Conservation (phyloP, 2,329 filamentous ascomycete species). For the Alternaria hordeiaustralica region DNA sequence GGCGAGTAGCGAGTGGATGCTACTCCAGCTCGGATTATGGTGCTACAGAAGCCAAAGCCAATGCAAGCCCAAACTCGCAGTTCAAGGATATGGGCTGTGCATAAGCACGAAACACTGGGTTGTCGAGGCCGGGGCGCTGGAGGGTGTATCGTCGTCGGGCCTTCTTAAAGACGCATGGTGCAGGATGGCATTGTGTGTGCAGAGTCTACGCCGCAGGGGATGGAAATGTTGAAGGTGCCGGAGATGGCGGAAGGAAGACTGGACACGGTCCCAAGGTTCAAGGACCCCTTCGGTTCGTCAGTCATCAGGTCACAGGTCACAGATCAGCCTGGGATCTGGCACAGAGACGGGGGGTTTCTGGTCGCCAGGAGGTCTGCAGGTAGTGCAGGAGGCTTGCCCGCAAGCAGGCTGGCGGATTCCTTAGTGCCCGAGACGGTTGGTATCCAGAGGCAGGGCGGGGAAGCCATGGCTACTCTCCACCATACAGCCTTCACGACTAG, state of each 20-base stretch:
- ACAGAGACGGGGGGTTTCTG: constrained; percentile 24
- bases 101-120: constrained; percentile 30
- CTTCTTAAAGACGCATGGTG: constrained; percentile 26
- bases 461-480: constrained; percentile 15
- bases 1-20: constrained; percentile 17
- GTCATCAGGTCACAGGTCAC: constrained; percentile 30
- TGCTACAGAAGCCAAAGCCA: constrained; percentile 31
- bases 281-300: constrained; percentile 22
- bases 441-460: constrained; percentile 22
- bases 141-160: constrained; percentile 13
- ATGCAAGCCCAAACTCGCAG: constrained; percentile 24
- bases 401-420: constrained; percentile 12
- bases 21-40: constrained; percentile 28
- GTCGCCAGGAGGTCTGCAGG: constrained; percentile 29
- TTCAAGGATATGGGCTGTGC: constrained; percentile 31
- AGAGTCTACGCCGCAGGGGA: constrained; percentile 15
- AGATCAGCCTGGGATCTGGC: constrained; percentile 23
- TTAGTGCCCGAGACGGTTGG: constrained; percentile 31
- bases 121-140: constrained; percentile 3
- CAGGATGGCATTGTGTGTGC: constrained; percentile 28
- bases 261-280: constrained; percentile 15
- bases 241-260: constrained; percentile 20
- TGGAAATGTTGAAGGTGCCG: constrained; percentile 18
- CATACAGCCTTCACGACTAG: constrained; percentile 9
- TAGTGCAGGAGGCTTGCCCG: constrained; percentile 18